phyloP scores from a whole-genome alignment of 2,329 filamentous ascomycete species.

The Epichloe baconii region DNA sequence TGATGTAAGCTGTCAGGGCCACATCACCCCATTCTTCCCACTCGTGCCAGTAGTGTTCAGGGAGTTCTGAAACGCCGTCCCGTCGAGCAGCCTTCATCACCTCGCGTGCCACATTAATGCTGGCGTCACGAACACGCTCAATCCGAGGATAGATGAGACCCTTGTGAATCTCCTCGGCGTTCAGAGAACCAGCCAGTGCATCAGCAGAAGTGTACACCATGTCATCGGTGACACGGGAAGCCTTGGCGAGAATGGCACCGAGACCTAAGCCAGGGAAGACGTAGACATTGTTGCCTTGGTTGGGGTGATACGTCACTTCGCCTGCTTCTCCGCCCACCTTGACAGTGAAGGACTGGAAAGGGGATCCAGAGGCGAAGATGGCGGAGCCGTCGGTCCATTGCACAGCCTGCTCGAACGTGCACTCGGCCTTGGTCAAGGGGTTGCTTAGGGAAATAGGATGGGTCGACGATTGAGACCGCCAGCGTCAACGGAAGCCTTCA shows the following conservation, averaged over 20 bases:
- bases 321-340: constrained; percentile 42
- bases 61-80: constrained; percentile 59
- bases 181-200: constrained; percentile 65
- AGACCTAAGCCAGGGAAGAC: constrained; percentile 95
- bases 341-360: constrained; percentile 63
- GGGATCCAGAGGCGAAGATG: constrained; percentile 90
- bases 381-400: constrained; percentile 80
- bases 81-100: constrained; percentile 86
- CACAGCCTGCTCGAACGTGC: constrained; percentile 89
- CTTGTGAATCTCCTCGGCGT: constrained; percentile 65
- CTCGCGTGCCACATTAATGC: constrained; percentile 71
- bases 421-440: constrained; percentile 92
- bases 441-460: constrained; percentile 97
- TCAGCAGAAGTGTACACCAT: constrained; percentile 96
- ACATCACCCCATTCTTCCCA: constrained; percentile 62
- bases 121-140: constrained; percentile 82
- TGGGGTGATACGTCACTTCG: constrained; percentile 57
- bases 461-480: constrained; percentile 61
- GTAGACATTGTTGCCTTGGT: constrained; percentile 80
- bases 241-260: constrained; percentile 82
- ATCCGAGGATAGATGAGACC: constrained; percentile 87
- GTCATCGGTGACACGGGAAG: constrained; percentile 73
- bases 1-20: constrained; percentile 46
- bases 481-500: constrained; percentile 50
- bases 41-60: constrained; percentile 56